Evolutionary conservation across 148 eudicot species (phyloP).

Genomic region (Arctostaphylos glauca): DNA sequence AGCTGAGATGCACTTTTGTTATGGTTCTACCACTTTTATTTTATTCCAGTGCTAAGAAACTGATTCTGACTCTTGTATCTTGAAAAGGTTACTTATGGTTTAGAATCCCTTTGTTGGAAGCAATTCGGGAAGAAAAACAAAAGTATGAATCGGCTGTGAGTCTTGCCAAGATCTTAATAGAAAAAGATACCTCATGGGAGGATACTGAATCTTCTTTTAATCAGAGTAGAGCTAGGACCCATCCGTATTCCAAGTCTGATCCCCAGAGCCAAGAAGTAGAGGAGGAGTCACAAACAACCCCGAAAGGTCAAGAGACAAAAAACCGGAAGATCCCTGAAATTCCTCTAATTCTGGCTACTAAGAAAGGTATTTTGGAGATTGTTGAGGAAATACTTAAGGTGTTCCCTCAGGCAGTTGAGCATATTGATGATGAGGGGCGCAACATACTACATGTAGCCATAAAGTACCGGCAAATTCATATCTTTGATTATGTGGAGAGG

Average conservation of each 20-base stretch:
- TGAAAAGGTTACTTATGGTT: neutral
- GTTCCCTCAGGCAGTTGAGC: neutral
- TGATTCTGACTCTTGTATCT: neutral
- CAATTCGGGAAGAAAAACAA: neutral
- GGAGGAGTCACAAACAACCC: neutral
- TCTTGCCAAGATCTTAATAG: slow-evolving; percentile 11
- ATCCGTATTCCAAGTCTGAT: too few relatives aligned
- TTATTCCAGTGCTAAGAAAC: too few relatives aligned
- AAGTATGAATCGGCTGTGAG: neutral
- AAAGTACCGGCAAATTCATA: neutral
- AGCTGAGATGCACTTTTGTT: too few relatives aligned
- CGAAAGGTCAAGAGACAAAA: neutral
- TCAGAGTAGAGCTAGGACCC: too few relatives aligned
- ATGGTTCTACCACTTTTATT: too few relatives aligned
- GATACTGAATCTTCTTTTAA: neutral
- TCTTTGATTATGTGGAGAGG: neutral
- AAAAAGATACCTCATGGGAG: slow-evolving; percentile 12
- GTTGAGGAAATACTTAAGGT: neutral
- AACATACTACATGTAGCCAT: neutral
- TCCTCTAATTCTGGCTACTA: neutral
- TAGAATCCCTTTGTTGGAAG: neutral
- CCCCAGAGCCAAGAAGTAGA: neutral
- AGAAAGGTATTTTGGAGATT: neutral
- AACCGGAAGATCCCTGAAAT: neutral
- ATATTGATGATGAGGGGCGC: neutral